Evolutionary conservation across 1,139 yeast genomes (phyloP), one percentile per base, ranked within the genome.

Genomic region (Blastobotrys ciferrii): DNA sequence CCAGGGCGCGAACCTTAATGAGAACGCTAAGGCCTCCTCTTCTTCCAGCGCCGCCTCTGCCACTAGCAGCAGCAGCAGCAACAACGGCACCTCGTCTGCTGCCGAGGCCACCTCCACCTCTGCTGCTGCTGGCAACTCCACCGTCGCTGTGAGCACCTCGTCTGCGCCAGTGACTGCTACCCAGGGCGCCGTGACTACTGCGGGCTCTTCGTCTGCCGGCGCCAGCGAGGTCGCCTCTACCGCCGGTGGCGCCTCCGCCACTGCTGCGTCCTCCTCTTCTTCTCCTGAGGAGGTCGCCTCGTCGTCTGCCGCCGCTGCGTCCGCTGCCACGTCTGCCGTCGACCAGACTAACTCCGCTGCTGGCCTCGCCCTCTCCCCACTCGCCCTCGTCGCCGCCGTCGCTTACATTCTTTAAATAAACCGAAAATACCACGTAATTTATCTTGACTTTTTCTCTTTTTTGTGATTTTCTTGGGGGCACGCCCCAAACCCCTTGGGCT

Each of bases 1-100:
- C 33, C 48, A 46, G 37, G 55, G 55, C 12, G 58, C 46, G 23
- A 15, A 48, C 15, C 38, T 42, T 42, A 42, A 42, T 30, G 13
- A 18, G 14, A 32, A 35, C 19, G 45, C 45, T 31, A 30, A 31
- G 36, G 37, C 28, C 28, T 9, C 13, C 9, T 31, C 46, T 35
- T 31, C 43, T 20, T 40, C 43, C n/a, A 23, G 30, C 37, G 25
- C 33, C 13, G 36, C 18, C 13, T 39, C 43, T 40, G 3, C 43
- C 15, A 15, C 43, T 17, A 4, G 4, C 20, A 18, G 18, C 37
- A 14, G 20, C 20, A n/a, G n/a, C n/a, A n/a, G n/a, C n/a, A n/a
- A n/a, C n/a, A 14, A 15, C 15, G 35, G 19, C 35, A 30, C 31
- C 31, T 17, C 25, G 19, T 32, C 37, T 18, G 43, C 23, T 32